phyloP scores from a whole-genome alignment of 441 rosid genomes.

The Croton laevigatus region DNA sequence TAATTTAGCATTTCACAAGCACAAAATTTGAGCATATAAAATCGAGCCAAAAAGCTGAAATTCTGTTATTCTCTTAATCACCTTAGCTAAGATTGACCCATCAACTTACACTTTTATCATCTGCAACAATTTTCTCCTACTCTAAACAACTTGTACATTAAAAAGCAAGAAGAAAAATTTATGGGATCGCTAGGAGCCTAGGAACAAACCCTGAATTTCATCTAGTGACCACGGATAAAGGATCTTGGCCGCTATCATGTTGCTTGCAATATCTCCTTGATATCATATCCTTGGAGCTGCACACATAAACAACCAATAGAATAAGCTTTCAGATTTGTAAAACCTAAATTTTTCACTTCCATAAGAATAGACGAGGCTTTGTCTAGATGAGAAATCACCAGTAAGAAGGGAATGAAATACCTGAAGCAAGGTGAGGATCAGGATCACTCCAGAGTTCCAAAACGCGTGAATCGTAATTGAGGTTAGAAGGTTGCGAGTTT shows the following conservation, averaged over 20 bases:
- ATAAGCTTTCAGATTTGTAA: background rate
- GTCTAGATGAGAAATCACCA: background rate
- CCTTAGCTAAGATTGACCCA: background rate
- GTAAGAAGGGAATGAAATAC: constrained; percentile 31
- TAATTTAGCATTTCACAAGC: background rate
- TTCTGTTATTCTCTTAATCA: background rate
- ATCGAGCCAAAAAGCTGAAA: background rate
- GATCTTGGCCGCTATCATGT: constrained; percentile 22
- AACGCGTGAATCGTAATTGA: constrained; percentile 79
- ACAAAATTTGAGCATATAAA: background rate
- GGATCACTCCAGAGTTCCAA: constrained; percentile 85
- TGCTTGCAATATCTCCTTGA: constrained; percentile 54
- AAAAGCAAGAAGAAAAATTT: background rate
- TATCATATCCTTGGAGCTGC: constrained; percentile 62
- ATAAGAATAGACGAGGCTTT: background rate
- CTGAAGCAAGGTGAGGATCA: constrained; percentile 84
- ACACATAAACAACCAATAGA: constrained; percentile 14
- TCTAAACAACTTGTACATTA: background rate
- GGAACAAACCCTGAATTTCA: background rate
- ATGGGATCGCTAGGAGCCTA: background rate
- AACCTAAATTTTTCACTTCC: background rate
- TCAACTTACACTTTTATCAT: background rate
- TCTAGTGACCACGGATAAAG: background rate
- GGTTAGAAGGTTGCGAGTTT: constrained; percentile 80
- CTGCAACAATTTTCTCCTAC: background rate